phyloP scores from a whole-genome alignment of 768 basidiomycete genomes.

The Trametes cubensis region DNA sequence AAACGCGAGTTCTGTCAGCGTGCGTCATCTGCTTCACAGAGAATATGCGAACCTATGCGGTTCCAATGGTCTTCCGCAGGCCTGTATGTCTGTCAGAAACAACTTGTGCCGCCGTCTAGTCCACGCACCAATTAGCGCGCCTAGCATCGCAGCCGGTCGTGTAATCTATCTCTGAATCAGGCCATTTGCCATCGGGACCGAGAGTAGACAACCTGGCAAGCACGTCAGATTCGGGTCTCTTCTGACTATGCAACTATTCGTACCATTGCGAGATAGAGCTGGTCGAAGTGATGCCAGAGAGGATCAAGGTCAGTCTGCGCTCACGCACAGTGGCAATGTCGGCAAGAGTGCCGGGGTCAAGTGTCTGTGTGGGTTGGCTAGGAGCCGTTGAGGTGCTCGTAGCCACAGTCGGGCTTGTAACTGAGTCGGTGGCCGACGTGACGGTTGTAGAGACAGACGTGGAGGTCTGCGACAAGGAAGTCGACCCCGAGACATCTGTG shows the following conservation, averaged over 20 bases:
- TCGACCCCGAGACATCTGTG: background rate
- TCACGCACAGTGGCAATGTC: conserved; percentile 41
- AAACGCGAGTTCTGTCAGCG: background rate
- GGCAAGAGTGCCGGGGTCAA: conserved; percentile 27
- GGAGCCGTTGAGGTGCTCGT: conserved; percentile 2
- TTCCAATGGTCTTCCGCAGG: conserved; percentile 36
- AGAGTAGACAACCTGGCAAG: conserved; percentile 50
- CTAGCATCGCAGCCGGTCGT: conserved; percentile 62
- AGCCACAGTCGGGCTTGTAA: background rate
- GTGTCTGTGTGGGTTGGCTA: conserved; percentile 9
- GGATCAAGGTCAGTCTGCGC: conserved; percentile 46
- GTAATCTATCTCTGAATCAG: conserved; percentile 59
- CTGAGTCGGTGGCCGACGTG: background rate
- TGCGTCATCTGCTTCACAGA: background rate
- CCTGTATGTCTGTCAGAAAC: conserved; percentile 13
- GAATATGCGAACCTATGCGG: conserved; percentile 45
- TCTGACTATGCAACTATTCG: background rate
- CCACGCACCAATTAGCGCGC: conserved; percentile 61
- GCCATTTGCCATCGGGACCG: conserved; percentile 51
- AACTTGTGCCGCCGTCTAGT: background rate
- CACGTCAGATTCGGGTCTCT: background rate
- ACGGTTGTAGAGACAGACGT: background rate
- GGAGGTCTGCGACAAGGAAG: background rate
- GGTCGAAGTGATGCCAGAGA: conserved; percentile 32
- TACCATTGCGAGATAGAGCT: conserved; percentile 6